phyloP scores from a whole-genome alignment of 2,329 filamentous ascomycete genomes.

The Magnaporthales sp. region DNA sequence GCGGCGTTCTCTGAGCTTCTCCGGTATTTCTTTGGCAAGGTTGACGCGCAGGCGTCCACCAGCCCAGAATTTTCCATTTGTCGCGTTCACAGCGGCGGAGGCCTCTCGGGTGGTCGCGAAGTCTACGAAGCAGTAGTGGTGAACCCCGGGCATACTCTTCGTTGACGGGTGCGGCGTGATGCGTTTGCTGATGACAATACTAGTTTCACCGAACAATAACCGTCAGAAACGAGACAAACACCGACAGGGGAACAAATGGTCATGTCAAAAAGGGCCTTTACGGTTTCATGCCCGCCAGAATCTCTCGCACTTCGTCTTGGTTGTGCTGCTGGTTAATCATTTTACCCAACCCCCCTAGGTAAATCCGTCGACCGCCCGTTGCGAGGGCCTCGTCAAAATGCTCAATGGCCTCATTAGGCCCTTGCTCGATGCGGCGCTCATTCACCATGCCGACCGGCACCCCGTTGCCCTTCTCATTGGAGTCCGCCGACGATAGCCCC shows the following conservation, averaged over 20 bases:
- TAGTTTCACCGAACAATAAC: not conserved
- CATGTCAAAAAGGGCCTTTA: conserved; percentile 11
- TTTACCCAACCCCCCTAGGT: conserved; percentile 41
- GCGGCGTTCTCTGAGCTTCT: not conserved
- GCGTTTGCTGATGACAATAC: conserved; percentile 31
- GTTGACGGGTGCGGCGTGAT: conserved; percentile 52
- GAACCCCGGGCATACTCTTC: conserved; percentile 38
- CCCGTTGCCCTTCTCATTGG: not conserved
- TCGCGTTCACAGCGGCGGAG: conserved; percentile 34
- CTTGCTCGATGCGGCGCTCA: conserved; percentile 14
- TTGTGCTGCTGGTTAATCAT: conserved; percentile 40
- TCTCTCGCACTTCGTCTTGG: conserved; percentile 33
- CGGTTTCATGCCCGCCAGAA: conserved; percentile 38
- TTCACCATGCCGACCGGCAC: conserved; percentile 7
- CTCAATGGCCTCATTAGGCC: conserved; percentile 17
- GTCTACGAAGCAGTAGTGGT: conserved; percentile 61
- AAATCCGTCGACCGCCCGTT: conserved; percentile 26
- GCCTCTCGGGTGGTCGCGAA: conserved; percentile 46
- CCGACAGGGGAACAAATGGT: conserved; percentile 15
- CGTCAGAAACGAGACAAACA: not conserved
- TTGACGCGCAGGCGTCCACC: not conserved
- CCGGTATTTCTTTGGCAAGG: not conserved
- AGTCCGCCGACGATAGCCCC: not conserved
- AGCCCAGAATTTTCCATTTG: conserved; percentile 22
- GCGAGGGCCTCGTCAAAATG: conserved; percentile 18